Base-by-base conservation (phyloP, 352 stramenopile genomes). In the Phytophthora uliginosa region DNA sequence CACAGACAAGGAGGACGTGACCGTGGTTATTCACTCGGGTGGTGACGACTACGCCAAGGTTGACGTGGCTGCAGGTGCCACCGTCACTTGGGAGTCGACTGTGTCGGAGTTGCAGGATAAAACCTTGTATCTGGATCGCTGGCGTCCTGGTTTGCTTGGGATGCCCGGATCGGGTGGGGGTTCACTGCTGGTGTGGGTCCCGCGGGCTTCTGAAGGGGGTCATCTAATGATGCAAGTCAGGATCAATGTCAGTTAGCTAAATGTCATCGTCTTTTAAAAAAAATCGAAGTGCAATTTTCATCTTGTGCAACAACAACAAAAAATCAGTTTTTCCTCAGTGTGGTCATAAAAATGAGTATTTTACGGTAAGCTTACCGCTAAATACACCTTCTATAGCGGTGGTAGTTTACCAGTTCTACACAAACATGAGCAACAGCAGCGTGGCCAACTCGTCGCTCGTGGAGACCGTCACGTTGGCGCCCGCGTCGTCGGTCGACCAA, bases 121-220 rank as follows among this genome's bases (percentile, higher is more conserved):
- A 64, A 87, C 74, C 0, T 12, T 89, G 63, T 89, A 89, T 65
- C 31, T 89, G 31, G 81, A 89, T 65, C 81, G 81, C 31, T 89
- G 79, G 81, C 81, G 81, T 48, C 79, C 77, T 26, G 79, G 77
- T 15, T 66, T 85, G 31, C 22, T 83, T 2, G 75, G 66, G 7
- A 48, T 86, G 63, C 60, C 60, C 24, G 60, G 60, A 9, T 55
- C 57, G 57, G 66, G 66, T 12, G 66, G 66, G 47, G 66, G 81
- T 24, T 88, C 81, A 48, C 64, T 88, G 7, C 22, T 82, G 18
- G 38, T 84, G 17, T 88, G 81, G 81, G 50, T 86, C 24, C 73
- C 79, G 0, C 76, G 67, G 50, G 52, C 69, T 22, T 63, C 69
- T 2, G 34, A 54, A 1, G 69, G 76, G 31, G 78, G 80, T 5